Evolutionary conservation across 768 basidiomycete species (phyloP).

Genomic region (Leccinum pellstonianum): DNA sequence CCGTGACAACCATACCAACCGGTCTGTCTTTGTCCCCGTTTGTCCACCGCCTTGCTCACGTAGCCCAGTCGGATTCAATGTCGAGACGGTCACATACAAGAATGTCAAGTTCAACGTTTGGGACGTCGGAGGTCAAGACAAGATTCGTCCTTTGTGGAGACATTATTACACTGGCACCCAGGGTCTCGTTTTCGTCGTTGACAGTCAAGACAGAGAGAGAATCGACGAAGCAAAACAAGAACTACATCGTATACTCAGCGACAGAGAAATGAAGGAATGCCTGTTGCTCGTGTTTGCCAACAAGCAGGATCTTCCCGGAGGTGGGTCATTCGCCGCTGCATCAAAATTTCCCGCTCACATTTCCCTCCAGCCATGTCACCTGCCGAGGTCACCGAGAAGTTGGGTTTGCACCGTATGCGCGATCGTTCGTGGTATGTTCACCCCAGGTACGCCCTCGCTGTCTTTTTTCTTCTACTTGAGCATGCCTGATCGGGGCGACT

Average conservation of each 20-base stretch:
- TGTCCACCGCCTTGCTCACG: constrained; percentile 1
- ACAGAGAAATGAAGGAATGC: constrained; percentile 98
- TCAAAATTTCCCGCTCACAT: background rate
- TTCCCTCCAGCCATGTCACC: constrained; percentile 82
- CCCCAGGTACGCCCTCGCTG: constrained; percentile 66
- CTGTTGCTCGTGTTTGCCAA: constrained; percentile 97
- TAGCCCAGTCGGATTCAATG: constrained; percentile 89
- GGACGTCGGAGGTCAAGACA: constrained; percentile 99
- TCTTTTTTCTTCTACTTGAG: background rate
- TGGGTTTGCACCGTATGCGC: constrained; percentile 93
- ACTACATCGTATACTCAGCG: constrained; percentile 91
- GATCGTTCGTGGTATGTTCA: constrained; percentile 99
- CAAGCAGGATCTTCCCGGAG: constrained; percentile 97
- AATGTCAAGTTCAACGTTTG: constrained; percentile 95
- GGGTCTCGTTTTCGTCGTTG: constrained; percentile 97
- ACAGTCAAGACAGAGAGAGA: constrained; percentile 92
- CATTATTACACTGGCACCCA: constrained; percentile 99
- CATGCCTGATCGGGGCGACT: constrained; percentile 3
- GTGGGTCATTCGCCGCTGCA: constrained; percentile 44
- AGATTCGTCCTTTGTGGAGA: constrained; percentile 97
- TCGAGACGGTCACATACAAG: constrained; percentile 99
- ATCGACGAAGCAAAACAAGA: constrained; percentile 97
- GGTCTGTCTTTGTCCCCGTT: constrained; percentile 42
- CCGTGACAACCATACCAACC: constrained; percentile 97
- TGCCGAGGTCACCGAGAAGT: constrained; percentile 95